A percentile compares a stretch with the other conserved stretches of the same genome.
These are phyloP conservation scores for Lactarius hatsudake DNA, from an alignment of 768 basidiomycete species.

Conservation along the genomic window DNA sequence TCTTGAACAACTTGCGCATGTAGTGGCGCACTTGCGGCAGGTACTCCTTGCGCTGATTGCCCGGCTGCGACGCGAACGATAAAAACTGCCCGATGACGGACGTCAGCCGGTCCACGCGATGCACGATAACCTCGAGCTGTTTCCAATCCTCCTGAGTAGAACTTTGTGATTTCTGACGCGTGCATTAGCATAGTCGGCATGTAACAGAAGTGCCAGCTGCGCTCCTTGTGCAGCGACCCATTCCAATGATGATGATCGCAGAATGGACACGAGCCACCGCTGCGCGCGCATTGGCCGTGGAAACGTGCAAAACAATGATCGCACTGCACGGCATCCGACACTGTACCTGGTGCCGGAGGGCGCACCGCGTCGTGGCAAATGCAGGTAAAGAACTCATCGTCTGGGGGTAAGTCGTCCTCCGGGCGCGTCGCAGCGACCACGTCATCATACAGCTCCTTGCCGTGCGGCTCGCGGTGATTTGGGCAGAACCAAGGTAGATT, in stretches of 20 bases:
- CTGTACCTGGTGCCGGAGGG: conserved; percentile 69
- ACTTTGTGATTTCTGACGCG: conserved; percentile 76
- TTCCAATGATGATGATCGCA: conserved; percentile 93
- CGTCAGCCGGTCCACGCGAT: conserved; percentile 73
- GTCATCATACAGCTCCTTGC: conserved; percentile 65
- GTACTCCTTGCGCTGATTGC: conserved; percentile 72
- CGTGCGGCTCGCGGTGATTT: conserved; percentile 63
- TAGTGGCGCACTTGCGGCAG: conserved; percentile 84
- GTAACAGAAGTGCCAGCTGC: conserved; percentile 81
- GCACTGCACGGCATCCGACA: conserved; percentile 85
- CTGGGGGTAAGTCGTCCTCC: conserved; percentile 76
- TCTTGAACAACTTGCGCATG: conserved; percentile 87
- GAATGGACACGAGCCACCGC: conserved; percentile 89
- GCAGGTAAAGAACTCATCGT: conserved; percentile 81
- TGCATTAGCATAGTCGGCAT: conserved; percentile 64
- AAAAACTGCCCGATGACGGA: conserved; percentile 78
- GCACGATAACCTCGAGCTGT: conserved; percentile 75
- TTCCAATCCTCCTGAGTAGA: conserved; percentile 80
- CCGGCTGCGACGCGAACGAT: conserved; percentile 62
- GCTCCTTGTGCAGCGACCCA: conserved; percentile 76
- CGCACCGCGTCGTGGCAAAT: conserved; percentile 76
- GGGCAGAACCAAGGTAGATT: conserved; percentile 77
- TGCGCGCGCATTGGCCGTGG: conserved; percentile 80
- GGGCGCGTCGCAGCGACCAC: conserved; percentile 71
- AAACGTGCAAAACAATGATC: conserved; percentile 87